These are phyloP conservation scores for Blastobotrys muscicola DNA, from an alignment of 805 yeast species.

Conservation along the genomic window DNA sequence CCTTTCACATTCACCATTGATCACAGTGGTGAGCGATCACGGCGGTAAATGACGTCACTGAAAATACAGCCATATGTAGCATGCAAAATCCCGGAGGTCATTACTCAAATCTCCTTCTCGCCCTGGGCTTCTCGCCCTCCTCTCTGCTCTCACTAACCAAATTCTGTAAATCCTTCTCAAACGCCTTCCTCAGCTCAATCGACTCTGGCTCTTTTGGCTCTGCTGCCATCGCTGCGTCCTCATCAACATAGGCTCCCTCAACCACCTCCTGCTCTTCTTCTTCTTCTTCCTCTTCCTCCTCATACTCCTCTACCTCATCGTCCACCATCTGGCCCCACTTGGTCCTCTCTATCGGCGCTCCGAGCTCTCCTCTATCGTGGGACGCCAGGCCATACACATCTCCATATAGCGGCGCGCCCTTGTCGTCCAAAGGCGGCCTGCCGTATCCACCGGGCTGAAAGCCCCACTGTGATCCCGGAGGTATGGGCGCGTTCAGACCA, in stretches of 20 bases:
- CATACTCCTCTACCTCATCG: conserved; percentile 25
- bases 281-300: conserved; percentile 24
- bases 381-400: conserved; percentile 23
- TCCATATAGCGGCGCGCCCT: conserved; percentile 28
- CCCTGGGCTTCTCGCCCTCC: neutral
- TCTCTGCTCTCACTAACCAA: conserved; percentile 2
- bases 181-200: conserved; percentile 1
- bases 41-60: no score
- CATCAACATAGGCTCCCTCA: conserved; percentile 32
- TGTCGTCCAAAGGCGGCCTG: conserved; percentile 28
- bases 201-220: conserved; percentile 10
- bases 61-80: no score
- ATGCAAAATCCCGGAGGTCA: no score
- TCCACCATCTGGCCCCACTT: conserved; percentile 25
- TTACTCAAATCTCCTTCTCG: no score
- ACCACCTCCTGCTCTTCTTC: conserved; percentile 24
- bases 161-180: neutral
- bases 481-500: conserved; percentile 37
- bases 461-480: conserved; percentile 32
- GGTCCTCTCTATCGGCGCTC: conserved; percentile 17
- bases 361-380: neutral
- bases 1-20: no score
- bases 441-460: conserved; percentile 34
- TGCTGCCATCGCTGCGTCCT: conserved; percentile 25
- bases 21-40: no score